phyloP scores from a whole-genome alignment of 257 asterid species.

The Scutellaria galericulata region DNA sequence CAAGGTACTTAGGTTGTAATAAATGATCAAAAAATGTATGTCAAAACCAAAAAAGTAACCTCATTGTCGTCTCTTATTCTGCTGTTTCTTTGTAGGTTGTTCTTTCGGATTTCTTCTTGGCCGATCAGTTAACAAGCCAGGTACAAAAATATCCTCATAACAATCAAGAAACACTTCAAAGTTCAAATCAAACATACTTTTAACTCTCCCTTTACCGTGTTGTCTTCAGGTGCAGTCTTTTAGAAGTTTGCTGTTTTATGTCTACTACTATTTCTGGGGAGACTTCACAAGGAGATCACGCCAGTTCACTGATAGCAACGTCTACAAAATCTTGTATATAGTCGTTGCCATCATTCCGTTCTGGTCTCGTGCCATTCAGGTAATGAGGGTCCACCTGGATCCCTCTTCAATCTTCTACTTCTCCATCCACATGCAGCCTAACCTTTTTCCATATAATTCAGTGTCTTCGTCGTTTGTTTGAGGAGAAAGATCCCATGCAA shows the following conservation, averaged over 20 bases:
- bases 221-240: constrained; percentile 66
- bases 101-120: constrained; percentile 81
- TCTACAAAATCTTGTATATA: constrained; percentile 47
- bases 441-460: constrained; percentile 26
- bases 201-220: neutral
- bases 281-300: constrained; percentile 56
- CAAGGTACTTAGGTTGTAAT: constrained; percentile 55
- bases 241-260: constrained; percentile 68
- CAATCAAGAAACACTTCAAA: neutral
- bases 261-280: constrained; percentile 76
- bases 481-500: constrained; percentile 56
- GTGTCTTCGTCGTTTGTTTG: constrained; percentile 71
- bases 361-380: constrained; percentile 76
- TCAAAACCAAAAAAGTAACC: neutral
- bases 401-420: neutral
- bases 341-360: constrained; percentile 67
- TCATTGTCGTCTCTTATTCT: constrained; percentile 18
- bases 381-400: constrained; percentile 22
- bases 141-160: constrained; percentile 37
- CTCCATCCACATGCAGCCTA: neutral
- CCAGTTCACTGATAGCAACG: constrained; percentile 32
- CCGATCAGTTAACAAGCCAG: constrained; percentile 99
- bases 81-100: constrained; percentile 54
- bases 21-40: neutral
- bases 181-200: neutral